Conservation (phyloP, 805 yeast genomes). For the Lachancea meyersii region DNA sequence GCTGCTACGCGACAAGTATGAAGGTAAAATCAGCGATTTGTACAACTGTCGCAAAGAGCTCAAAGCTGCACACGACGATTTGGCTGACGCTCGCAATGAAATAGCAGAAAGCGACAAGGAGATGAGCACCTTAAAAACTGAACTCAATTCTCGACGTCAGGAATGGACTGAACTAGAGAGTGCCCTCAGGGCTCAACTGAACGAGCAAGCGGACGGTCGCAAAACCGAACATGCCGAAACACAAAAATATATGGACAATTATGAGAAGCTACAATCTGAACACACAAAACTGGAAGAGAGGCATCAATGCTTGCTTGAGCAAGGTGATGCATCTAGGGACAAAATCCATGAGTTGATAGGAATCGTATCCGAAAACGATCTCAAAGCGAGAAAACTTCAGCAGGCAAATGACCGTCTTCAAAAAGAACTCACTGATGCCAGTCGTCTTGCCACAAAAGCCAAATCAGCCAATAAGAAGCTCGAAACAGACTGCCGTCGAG, state of each 20-base stretch:
- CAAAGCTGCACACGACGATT: background rate
- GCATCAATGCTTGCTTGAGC: slow-evolving; percentile 11
- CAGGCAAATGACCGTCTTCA: slow-evolving; percentile 2
- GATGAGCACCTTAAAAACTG: slow-evolving; percentile 1
- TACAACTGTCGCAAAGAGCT: slow-evolving; percentile 8
- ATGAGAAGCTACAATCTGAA: background rate
- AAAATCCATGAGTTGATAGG: slow-evolving; percentile 6
- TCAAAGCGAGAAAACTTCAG: slow-evolving; percentile 1
- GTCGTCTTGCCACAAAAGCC: slow-evolving; percentile 1
- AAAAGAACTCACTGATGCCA: background rate
- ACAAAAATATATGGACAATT: background rate
- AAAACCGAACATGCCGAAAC: background rate
- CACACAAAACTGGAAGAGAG: background rate
- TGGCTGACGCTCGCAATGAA: slow-evolving; percentile 3
- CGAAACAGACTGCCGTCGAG: slow-evolving; percentile 20
- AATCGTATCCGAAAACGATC: slow-evolving; percentile 1
- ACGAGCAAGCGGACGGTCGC: background rate
- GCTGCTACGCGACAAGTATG: slow-evolving; percentile 4
- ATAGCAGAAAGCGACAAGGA: slow-evolving; percentile 1
- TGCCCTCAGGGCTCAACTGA: background rate
- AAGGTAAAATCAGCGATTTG: slow-evolving; percentile 1
- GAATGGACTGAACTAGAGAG: background rate
- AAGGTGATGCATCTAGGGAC: slow-evolving; percentile 7
- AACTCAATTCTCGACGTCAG: background rate
- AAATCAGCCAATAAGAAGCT: slow-evolving; percentile 17